Conservation (phyloP, 768 basidiomycete species). For the Coprinellus aureogranulatus region DNA sequence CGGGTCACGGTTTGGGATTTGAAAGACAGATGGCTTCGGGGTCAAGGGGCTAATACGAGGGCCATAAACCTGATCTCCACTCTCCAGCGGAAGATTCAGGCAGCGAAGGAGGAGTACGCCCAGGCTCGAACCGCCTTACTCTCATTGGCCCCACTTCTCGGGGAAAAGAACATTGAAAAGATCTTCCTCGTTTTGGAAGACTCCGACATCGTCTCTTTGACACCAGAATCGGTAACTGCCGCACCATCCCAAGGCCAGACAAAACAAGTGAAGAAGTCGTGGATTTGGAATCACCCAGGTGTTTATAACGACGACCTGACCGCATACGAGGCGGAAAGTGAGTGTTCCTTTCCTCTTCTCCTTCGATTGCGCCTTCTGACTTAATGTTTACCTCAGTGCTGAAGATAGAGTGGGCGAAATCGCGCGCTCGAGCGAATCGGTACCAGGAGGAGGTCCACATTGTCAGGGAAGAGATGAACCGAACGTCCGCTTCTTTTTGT, state of each 20-base stretch:
- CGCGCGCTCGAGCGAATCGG: not conserved
- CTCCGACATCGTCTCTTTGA: not conserved
- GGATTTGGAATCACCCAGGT: too few species aligned
- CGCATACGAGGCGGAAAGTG: not conserved
- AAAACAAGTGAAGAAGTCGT: not conserved
- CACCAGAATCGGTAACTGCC: too few species aligned
- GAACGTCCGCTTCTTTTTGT: conserved; percentile 6
- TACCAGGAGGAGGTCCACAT: conserved; percentile 13
- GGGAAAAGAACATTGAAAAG: not conserved
- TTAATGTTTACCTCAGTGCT: not conserved
- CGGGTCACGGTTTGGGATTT: conserved; percentile 17
- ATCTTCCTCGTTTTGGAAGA: not conserved
- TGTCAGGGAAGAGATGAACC: conserved; percentile 16
- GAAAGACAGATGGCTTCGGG: conserved; percentile 19
- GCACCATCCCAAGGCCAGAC: too few species aligned
- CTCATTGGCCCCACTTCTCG: not conserved
- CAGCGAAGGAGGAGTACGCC: conserved; percentile 15
- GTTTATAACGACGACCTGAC: too few species aligned
- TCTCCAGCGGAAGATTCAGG: conserved; percentile 15
- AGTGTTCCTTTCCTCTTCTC: not conserved
- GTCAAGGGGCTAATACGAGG: conserved; percentile 22
- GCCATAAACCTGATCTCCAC: conserved; percentile 15
- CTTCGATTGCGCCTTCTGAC: not conserved
- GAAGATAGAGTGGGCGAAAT: not conserved
- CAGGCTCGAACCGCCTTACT: not conserved